Base-by-base conservation (phyloP, 306 rosid species). In the Malus sieversii region DNA sequence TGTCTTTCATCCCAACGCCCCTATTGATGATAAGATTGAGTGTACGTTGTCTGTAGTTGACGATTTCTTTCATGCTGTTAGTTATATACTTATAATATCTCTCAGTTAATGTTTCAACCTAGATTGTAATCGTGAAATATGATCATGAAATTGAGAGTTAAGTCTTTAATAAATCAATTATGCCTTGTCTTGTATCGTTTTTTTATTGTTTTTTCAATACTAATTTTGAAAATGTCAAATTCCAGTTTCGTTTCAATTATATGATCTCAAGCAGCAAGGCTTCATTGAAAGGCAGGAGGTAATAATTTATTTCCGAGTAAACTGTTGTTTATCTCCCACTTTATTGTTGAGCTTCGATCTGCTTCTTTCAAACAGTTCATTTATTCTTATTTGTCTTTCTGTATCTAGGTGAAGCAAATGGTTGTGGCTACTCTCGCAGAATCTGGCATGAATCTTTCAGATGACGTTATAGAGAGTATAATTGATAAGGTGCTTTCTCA, bases 201-300 rank as follows among this genome's bases (percentile, higher is more conserved):
- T 5, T 8, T 60, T 23, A 38, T 38, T 11, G 10, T 71, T 73
- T 51, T 16, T 6, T 33, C 12, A 19, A 30, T 68, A 66, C 25
- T 58, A 65, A 65, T 4, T 51, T 16, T 67, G 7, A 71, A 73
- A 75, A 53, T 77, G 29, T 81, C 68, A 8, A 80, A 74, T 85
- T 84, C 67, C 98, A 96, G 99, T 96, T 86, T 92, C 98, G 48
- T 92, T 96, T 83, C 97, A 96, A 87, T 85, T 96, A 78, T 96
- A 96, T 68, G 99, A 96, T 82, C 99, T 96, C 82, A 96, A 96
- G 90, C 99, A 96, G 81, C 99, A 96, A 75, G 98, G 99, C 78
- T 92, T 89, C 77, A 96, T 90, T 20, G 99, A 96, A 85, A 87
- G 99, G 69, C 99, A 96, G 78, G 98, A 96, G 99, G 99, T 95